Evolutionary conservation across 306 rosid species (phyloP).

Genomic region (Cucurbita maxima): DNA sequence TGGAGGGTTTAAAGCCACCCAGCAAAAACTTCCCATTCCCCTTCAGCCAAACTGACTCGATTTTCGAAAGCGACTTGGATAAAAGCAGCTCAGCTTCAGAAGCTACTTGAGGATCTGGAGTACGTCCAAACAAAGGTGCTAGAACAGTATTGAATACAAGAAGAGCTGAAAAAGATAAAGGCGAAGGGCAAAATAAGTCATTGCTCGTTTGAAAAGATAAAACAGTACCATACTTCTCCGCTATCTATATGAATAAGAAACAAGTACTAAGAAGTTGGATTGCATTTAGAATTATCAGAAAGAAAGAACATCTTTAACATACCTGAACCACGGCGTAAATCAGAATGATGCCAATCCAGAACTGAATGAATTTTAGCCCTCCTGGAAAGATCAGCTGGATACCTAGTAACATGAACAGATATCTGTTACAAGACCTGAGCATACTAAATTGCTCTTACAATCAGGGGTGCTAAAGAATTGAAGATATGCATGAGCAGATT

Average conservation of each 20-base stretch:
- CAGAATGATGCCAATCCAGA: slow-evolving; percentile 81
- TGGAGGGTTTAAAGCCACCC: slow-evolving; percentile 57
- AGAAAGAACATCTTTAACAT: neutral
- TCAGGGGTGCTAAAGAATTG: neutral
- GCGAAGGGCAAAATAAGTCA: neutral
- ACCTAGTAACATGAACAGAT: slow-evolving; percentile 35
- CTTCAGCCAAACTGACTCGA: slow-evolving; percentile 71
- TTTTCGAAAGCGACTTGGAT: slow-evolving; percentile 42
- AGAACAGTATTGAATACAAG: slow-evolving; percentile 39
- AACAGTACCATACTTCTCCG: neutral
- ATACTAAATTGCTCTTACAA: neutral
- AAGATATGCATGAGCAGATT: neutral
- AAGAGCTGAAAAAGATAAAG: slow-evolving; percentile 28
- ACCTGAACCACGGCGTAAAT: slow-evolving; percentile 80
- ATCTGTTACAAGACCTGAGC: neutral
- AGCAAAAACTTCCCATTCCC: slow-evolving; percentile 49
- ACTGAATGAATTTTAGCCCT: slow-evolving; percentile 72
- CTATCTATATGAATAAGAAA: neutral
- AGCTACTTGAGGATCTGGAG: slow-evolving; percentile 45
- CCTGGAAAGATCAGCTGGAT: slow-evolving; percentile 68
- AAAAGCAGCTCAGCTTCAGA: slow-evolving; percentile 51
- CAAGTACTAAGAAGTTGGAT: neutral
- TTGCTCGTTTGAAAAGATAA: neutral
- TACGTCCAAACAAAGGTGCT: slow-evolving; percentile 50
- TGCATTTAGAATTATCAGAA: neutral